A percentile compares a stretch with the other conserved stretches of the same genome.
These are phyloP conservation scores for Ceratocystis ficicola DNA, from an alignment of 2,329 filamentous ascomycete genomes.

Conservation along the genomic window DNA sequence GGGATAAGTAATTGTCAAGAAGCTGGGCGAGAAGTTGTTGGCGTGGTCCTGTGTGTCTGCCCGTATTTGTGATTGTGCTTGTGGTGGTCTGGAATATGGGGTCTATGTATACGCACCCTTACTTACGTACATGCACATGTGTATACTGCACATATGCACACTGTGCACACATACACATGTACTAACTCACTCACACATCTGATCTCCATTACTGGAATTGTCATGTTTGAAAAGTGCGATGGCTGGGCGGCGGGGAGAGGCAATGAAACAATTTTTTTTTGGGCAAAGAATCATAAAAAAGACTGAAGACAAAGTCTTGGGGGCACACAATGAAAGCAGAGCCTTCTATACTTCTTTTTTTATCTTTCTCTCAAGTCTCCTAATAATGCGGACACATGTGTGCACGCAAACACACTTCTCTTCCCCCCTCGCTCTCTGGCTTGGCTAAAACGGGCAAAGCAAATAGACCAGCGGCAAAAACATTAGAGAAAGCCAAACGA, in stretches of 20 bases:
- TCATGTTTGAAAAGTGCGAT: not conserved
- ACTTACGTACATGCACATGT: not conserved
- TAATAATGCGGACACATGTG: too few relatives aligned
- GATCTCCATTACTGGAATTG: not conserved
- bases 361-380: not conserved
- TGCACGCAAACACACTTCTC: too few relatives aligned
- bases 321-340: not conserved
- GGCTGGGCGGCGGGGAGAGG: constrained; percentile 3
- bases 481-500: not conserved
- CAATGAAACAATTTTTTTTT: not conserved
- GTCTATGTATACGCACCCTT: not conserved
- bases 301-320: too few relatives aligned
- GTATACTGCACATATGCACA: not conserved
- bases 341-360: not conserved
- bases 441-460: too few relatives aligned
- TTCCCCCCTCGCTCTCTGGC: too few relatives aligned
- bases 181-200: not conserved
- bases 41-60: not conserved
- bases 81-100: not conserved
- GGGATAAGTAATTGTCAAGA: too few relatives aligned
- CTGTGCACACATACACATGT: not conserved
- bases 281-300: too few relatives aligned
- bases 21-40: too few relatives aligned
- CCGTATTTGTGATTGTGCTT: not conserved
- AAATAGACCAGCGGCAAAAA: not conserved